A percentile compares a stretch with the other conserved stretches of the same genome.
Evolutionary conservation across 345 rosid species (phyloP).

Genomic region (Dimocarpus longan): DNA sequence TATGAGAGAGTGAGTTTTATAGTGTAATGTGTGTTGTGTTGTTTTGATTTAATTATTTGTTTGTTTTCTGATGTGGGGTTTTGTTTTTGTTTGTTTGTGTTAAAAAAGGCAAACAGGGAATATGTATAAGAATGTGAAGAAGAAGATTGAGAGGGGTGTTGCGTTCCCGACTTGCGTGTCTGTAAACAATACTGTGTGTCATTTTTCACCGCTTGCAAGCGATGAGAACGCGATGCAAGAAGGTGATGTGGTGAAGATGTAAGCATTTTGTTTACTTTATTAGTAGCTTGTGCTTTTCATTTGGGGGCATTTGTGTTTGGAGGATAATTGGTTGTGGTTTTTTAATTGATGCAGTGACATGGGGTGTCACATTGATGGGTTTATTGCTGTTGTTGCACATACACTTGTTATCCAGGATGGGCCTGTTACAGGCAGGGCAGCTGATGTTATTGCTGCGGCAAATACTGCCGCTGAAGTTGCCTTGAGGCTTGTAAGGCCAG

Average conservation of each 20-base stretch:
- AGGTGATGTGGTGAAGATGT: constrained; percentile 91
- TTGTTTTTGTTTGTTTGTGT: constrained; percentile 4
- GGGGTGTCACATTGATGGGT: constrained; percentile 99
- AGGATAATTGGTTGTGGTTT: neutral
- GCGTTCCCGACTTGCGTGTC: constrained; percentile 97
- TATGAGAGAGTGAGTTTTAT: constrained; percentile 73
- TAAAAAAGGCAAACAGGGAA: constrained; percentile 72
- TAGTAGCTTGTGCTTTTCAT: neutral
- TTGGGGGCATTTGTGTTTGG: neutral
- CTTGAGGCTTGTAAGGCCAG: constrained; percentile 95
- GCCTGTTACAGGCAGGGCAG: constrained; percentile 67
- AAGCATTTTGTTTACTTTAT: constrained; percentile 21
- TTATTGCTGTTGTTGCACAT: constrained; percentile 91
- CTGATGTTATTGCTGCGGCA: constrained; percentile 93
- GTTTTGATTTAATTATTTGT: neutral
- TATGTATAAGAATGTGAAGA: constrained; percentile 94
- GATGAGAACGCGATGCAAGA: constrained; percentile 79
- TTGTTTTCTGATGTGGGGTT: neutral
- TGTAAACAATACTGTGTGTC: constrained; percentile 84
- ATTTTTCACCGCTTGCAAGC: constrained; percentile 87
- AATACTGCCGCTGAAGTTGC: constrained; percentile 99
- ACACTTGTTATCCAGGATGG: constrained; percentile 85
- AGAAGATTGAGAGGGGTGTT: constrained; percentile 88
- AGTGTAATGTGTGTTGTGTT: neutral
- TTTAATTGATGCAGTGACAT: constrained; percentile 58